These are phyloP conservation scores for Heritiera fomes DNA, from an alignment of 345 rosid species.

Conservation along the genomic window DNA sequence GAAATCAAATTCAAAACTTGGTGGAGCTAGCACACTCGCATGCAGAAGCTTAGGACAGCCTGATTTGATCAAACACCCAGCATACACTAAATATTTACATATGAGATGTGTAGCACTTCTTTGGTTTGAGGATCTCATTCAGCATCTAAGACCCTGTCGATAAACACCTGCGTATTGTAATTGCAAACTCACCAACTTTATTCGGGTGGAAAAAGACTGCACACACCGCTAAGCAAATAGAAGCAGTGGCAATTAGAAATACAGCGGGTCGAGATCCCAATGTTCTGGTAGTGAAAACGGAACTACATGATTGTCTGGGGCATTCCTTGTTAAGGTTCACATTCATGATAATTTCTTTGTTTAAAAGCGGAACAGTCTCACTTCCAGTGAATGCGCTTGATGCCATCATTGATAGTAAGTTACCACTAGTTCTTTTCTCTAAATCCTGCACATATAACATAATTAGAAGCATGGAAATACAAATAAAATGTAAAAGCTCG, in stretches of 20 bases:
- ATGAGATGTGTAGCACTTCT: background rate
- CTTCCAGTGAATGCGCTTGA: slow-evolving; percentile 25
- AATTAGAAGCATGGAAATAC: background rate
- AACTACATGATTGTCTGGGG: slow-evolving; percentile 45
- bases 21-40: background rate
- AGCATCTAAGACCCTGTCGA: slow-evolving; percentile 26
- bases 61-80: background rate
- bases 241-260: slow-evolving; percentile 42
- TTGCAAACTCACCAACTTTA: slow-evolving; percentile 66
- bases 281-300: slow-evolving; percentile 28
- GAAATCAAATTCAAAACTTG: slow-evolving; percentile 7
- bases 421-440: slow-evolving; percentile 32
- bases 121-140: background rate
- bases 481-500: background rate
- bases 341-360: slow-evolving; percentile 51
- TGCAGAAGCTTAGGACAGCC: slow-evolving; percentile 15
- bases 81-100: slow-evolving; percentile 2
- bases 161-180: slow-evolving; percentile 64
- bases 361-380: slow-evolving; percentile 56
- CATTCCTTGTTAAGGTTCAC: slow-evolving; percentile 39
- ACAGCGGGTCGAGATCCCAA: slow-evolving; percentile 50
- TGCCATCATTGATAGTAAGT: slow-evolving; percentile 23
- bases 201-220: slow-evolving; percentile 71
- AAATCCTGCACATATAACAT: slow-evolving; percentile 44
- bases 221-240: slow-evolving; percentile 71